These are phyloP conservation scores for Aspergillus hortae DNA, from an alignment of 2,329 filamentous ascomycete species.

Conservation along the genomic window DNA sequence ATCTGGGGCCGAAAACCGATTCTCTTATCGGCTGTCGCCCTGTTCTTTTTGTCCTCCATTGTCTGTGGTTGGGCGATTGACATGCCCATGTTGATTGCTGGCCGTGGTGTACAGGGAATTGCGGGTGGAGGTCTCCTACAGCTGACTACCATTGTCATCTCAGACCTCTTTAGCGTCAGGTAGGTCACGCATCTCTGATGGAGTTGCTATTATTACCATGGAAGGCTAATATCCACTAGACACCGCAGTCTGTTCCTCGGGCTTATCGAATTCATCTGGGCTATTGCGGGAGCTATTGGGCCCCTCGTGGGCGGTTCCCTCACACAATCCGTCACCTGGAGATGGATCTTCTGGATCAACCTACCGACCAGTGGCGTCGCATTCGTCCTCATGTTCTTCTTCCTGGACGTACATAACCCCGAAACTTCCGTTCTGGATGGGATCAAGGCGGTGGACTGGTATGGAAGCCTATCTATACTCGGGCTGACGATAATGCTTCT, in stretches of 20 bases:
- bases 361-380: constrained; percentile 49
- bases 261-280: constrained; percentile 53
- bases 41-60: constrained; percentile 51
- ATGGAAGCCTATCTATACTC: constrained; percentile 50
- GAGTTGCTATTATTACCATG: neutral
- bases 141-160: constrained; percentile 53
- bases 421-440: constrained; percentile 49
- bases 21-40: constrained; percentile 45
- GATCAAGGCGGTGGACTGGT: constrained; percentile 53
- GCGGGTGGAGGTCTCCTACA: constrained; percentile 53
- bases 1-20: constrained; percentile 42
- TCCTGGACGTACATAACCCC: constrained; percentile 55
- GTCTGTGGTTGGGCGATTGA: constrained; percentile 47
- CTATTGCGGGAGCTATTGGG: constrained; percentile 51
- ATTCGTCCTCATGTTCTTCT: constrained; percentile 49
- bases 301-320: constrained; percentile 54
- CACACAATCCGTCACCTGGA: constrained; percentile 42
- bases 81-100: constrained; percentile 53
- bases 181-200: constrained; percentile 7
- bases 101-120: constrained; percentile 52
- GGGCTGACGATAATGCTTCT: constrained; percentile 51
- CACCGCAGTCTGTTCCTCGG: constrained; percentile 50
- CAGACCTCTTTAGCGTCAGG: constrained; percentile 53
- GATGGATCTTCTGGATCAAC: constrained; percentile 58
- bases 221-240: constrained; percentile 21